A percentile compares a stretch with the other conserved stretches of the same genome.
Conservation (phyloP, 169 alveolate species). For the Perkinsus olseni region DNA sequence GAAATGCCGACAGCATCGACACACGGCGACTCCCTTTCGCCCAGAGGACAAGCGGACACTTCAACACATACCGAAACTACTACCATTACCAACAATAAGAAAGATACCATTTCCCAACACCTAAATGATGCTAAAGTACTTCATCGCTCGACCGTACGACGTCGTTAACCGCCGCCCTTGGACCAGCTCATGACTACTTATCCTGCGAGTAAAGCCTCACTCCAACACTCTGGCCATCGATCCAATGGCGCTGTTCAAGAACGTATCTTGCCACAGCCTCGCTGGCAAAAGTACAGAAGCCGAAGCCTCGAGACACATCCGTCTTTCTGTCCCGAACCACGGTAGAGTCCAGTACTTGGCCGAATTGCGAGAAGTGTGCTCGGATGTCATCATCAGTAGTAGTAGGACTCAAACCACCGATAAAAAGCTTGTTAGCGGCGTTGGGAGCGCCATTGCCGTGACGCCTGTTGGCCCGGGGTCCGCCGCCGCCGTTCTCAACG, state of each 20-base stretch:
- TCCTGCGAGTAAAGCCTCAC: background rate
- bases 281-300: background rate
- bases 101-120: no score
- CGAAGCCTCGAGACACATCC: background rate
- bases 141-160: background rate
- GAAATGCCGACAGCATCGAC: no score
- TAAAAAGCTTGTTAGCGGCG: background rate
- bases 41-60: no score
- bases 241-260: background rate
- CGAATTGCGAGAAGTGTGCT: background rate
- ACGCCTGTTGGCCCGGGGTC: background rate
- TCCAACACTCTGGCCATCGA: background rate
- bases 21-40: no score
- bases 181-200: background rate
- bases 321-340: background rate
- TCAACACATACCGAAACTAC: no score
- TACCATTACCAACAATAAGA: no score
- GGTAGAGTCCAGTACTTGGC: background rate
- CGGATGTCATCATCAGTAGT: background rate
- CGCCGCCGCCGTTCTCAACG: background rate
- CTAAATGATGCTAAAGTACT: no score
- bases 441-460: background rate
- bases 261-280: background rate
- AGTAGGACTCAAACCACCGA: background rate
- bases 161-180: background rate